Evolutionary conservation across 1,284 basidiomycete species (phyloP).

Genomic region (Marasmius fiardii): DNA sequence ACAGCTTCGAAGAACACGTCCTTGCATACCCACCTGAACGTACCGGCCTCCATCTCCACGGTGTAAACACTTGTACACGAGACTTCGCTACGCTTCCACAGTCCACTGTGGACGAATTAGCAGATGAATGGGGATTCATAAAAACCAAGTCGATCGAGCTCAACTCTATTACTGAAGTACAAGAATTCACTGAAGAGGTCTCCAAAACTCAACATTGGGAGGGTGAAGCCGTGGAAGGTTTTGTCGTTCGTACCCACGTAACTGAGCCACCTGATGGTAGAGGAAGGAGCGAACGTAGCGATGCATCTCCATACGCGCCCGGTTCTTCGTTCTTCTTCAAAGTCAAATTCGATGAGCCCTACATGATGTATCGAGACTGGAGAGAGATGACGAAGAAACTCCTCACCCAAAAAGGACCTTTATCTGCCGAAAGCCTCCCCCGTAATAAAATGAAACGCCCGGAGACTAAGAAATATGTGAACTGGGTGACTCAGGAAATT

Average conservation of each 20-base stretch:
- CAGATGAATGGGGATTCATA: conserved; percentile 91
- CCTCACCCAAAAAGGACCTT: conserved; percentile 38
- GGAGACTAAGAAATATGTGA: conserved; percentile 65
- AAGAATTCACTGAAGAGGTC: conserved; percentile 69
- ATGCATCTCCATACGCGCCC: conserved; percentile 57
- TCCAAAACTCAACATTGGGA: conserved; percentile 75
- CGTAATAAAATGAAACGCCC: conserved; percentile 60
- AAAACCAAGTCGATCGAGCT: conserved; percentile 66
- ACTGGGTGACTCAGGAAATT: conserved; percentile 75
- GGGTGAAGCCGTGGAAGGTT: conserved; percentile 90
- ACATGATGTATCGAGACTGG: conserved; percentile 99
- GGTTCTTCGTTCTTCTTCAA: conserved; percentile 98
- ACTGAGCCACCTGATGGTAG: conserved; percentile 33
- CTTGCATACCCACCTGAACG: conserved; percentile 78
- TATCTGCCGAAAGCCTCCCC: conserved; percentile 39
- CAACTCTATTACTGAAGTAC: conserved; percentile 66
- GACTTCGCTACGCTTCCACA: conserved; percentile 77
- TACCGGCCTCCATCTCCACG: conserved; percentile 93
- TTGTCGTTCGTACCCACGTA: conserved; percentile 87
- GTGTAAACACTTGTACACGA: conserved; percentile 76
- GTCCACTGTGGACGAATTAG: conserved; percentile 74
- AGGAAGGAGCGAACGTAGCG: conserved; percentile 17
- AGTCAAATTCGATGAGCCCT: conserved; percentile 98
- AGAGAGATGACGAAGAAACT: conserved; percentile 87
- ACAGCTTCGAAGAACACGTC: conserved; percentile 97